Percentiles rank a stretch among this genome's conserved stretches.
Evolutionary conservation across 805 yeast genomes (phyloP).

Genomic region (Sugiyamaella marilandica): DNA sequence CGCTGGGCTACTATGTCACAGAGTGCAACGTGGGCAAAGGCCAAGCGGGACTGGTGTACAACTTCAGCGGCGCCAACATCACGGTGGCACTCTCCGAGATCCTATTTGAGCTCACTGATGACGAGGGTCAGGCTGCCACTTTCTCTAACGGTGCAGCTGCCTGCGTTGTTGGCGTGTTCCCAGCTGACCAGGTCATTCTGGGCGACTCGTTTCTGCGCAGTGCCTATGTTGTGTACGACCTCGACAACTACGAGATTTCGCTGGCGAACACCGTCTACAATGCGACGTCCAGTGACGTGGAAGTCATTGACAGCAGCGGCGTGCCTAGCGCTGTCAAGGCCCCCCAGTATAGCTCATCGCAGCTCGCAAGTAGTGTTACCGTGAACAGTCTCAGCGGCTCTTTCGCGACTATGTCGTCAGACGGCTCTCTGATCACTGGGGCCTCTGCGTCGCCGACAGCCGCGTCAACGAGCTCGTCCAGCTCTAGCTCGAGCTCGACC

Average conservation of each 20-base stretch:
- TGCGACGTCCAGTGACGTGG: slow-evolving; percentile 25
- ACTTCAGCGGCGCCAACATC: slow-evolving; percentile 23
- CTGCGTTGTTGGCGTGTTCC: slow-evolving; percentile 14
- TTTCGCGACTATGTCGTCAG: background rate
- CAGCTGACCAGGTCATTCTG: slow-evolving; percentile 34
- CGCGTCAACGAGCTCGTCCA: background rate
- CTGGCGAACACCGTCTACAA: slow-evolving; percentile 45
- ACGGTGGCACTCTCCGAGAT: slow-evolving; percentile 25
- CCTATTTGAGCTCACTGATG: slow-evolving; percentile 13
- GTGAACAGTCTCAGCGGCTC: background rate
- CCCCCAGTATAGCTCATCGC: slow-evolving; percentile 21
- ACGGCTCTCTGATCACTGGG: background rate
- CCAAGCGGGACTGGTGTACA: slow-evolving; percentile 13
- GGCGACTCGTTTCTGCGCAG: slow-evolving; percentile 65
- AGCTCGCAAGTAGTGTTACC: slow-evolving; percentile 6
- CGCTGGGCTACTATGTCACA: slow-evolving; percentile 3
- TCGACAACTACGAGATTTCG: slow-evolving; percentile 53
- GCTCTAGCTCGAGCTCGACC: background rate
- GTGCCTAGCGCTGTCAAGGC: slow-evolving; percentile 32
- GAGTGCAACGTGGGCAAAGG: slow-evolving; percentile 7
- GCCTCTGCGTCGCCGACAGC: background rate
- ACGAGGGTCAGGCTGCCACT: background rate
- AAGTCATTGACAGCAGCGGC: slow-evolving; percentile 23
- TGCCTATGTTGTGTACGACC: slow-evolving; percentile 63
- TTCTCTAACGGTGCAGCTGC: slow-evolving; percentile 7